A percentile compares a stretch with the other conserved stretches of the same genome.
These are phyloP conservation scores for Quercus bicolor DNA, from an alignment of 306 rosid species.

Conservation along the genomic window DNA sequence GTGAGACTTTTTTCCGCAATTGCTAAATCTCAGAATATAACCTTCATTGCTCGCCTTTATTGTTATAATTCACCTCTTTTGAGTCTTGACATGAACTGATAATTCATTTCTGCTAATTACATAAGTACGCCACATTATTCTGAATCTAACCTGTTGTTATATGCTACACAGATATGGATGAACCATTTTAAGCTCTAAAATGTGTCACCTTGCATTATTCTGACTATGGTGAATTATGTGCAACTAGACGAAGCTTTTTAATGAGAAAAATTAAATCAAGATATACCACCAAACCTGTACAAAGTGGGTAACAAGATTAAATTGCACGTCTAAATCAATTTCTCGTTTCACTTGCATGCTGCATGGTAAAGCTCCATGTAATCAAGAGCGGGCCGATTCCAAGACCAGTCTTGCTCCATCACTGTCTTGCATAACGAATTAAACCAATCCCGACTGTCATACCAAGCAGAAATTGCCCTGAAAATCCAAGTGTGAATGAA, in stretches of 20 bases:
- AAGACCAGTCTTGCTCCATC: conserved; percentile 99
- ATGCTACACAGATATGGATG: conserved; percentile 25
- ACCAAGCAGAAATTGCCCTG: conserved; percentile 96
- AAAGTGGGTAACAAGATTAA: conserved; percentile 11
- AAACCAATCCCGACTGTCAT: conserved; percentile 73
- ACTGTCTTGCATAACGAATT: conserved; percentile 73
- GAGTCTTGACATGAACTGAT: background rate
- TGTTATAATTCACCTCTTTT: conserved; percentile 4
- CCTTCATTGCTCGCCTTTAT: background rate
- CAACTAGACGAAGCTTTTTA: conserved; percentile 10
- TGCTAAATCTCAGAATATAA: background rate
- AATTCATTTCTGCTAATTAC: conserved; percentile 4
- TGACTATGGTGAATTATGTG: conserved; percentile 21
- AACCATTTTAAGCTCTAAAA: conserved; percentile 22
- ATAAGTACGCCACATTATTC: conserved; percentile 3
- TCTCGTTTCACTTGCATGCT: conserved; percentile 53
- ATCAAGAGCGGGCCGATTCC: conserved; percentile 96
- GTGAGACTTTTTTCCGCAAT: background rate
- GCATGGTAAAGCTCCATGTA: conserved; percentile 95
- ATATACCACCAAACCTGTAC: conserved; percentile 42
- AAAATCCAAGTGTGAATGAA: conserved; percentile 13
- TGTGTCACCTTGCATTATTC: conserved; percentile 13
- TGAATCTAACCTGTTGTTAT: conserved; percentile 32
- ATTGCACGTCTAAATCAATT: conserved; percentile 10
- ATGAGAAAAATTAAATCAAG: conserved; percentile 2